phyloP scores from a whole-genome alignment of 1,284 basidiomycete species.

The Blastosporella zonata region DNA sequence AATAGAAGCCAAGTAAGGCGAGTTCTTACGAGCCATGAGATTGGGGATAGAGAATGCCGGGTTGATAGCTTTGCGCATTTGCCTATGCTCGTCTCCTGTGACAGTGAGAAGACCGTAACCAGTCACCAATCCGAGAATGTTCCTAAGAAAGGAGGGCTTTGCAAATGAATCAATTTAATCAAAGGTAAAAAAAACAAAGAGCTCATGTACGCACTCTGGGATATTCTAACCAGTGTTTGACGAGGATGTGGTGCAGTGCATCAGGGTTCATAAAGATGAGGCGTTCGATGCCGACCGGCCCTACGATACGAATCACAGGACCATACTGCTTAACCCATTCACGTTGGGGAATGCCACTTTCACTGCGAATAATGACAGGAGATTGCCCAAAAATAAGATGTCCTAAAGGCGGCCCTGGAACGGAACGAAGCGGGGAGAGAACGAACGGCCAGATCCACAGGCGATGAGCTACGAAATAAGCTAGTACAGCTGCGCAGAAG shows the following conservation, averaged over 20 bases:
- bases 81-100: constrained; percentile 45
- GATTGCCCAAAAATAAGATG: constrained; percentile 30
- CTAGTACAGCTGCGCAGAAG: constrained; percentile 19
- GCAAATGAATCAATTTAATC: background rate
- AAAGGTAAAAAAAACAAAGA: background rate
- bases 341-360: constrained; percentile 43
- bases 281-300: constrained; percentile 44
- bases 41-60: constrained; percentile 48
- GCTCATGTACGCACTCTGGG: constrained; percentile 34
- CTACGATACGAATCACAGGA: constrained; percentile 42
- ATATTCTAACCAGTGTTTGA: constrained; percentile 43
- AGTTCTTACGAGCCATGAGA: constrained; percentile 42
- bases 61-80: constrained; percentile 50
- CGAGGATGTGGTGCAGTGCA: constrained; percentile 42
- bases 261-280: constrained; percentile 43
- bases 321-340: constrained; percentile 48
- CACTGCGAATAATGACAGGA: constrained; percentile 28
- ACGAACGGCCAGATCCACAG: constrained; percentile 30
- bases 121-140: constrained; percentile 41
- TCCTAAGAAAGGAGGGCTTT: constrained; percentile 42
- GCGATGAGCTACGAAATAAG: constrained; percentile 21
- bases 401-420: constrained; percentile 32
- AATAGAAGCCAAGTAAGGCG: background rate
- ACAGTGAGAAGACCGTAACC: constrained; percentile 48
- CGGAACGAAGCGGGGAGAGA: constrained; percentile 31